Conservation (phyloP, 2,329 filamentous ascomycete species). For the Neonectria neomacrospora region DNA sequence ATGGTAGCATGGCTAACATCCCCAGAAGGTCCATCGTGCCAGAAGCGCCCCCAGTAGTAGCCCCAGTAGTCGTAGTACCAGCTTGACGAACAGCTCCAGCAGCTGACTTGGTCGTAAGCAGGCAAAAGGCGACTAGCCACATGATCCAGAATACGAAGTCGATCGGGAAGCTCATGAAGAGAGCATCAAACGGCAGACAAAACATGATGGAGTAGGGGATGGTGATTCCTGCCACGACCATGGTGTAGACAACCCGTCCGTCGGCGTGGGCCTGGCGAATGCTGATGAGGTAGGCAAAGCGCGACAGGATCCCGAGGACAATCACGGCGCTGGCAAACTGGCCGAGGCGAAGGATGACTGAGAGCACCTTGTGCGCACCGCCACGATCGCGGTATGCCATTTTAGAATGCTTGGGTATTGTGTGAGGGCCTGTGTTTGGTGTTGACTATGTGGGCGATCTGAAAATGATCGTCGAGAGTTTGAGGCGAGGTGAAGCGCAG, state of each 20-base stretch:
- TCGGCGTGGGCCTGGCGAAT: not conserved
- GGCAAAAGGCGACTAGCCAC: slow-evolving; percentile 44
- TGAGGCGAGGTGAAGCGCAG: too few species aligned
- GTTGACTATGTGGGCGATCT: not conserved
- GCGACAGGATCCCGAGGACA: not conserved
- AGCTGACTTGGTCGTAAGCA: slow-evolving; percentile 38
- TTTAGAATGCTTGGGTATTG: not conserved
- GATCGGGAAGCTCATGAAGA: slow-evolving; percentile 41
- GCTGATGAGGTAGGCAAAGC: not conserved
- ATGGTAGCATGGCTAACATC: slow-evolving; percentile 17
- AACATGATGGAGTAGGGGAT: not conserved
- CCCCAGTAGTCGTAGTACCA: slow-evolving; percentile 45
- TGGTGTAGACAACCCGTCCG: not conserved
- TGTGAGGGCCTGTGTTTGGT: not conserved
- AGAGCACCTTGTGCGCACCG: not conserved
- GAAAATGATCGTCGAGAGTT: not conserved
- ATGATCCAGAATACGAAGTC: slow-evolving; percentile 43
- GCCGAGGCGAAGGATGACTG: not conserved
- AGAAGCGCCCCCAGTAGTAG: slow-evolving; percentile 43
- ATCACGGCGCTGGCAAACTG: not conserved
- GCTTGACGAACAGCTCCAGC: not conserved
- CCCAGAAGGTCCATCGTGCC: slow-evolving; percentile 24
- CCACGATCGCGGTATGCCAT: not conserved
- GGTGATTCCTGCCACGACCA: not conserved
- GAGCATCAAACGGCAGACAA: slow-evolving; percentile 32